Conservation (phyloP, 495 filamentous ascomycete genomes). For the Annulohypoxylon nitens region DNA sequence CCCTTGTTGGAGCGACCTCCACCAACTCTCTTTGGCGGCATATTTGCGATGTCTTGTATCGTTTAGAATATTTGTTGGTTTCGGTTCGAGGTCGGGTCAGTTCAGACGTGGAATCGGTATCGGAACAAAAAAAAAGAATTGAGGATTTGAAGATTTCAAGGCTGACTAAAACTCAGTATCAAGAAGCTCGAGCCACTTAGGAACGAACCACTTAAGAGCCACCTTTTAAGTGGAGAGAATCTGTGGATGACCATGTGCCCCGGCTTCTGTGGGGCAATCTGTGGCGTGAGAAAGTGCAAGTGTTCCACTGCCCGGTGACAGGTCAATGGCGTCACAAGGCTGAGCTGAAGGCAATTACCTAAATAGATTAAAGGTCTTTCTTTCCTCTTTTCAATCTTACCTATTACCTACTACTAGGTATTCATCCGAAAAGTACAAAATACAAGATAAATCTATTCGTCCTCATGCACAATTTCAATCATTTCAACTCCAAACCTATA, state of each 20-base stretch:
- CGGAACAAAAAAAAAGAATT: constrained; percentile 33
- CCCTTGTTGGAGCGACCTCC: constrained; percentile 54
- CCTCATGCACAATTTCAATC: constrained; percentile 21
- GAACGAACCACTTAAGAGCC: no score
- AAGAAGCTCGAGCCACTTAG: background rate
- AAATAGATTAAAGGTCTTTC: background rate
- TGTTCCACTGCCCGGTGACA: constrained; percentile 7
- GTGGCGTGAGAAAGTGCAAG: constrained; percentile 19
- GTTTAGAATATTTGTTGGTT: background rate
- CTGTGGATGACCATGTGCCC: background rate
- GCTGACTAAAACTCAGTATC: constrained; percentile 3
- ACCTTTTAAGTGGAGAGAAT: background rate
- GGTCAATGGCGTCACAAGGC: constrained; percentile 36
- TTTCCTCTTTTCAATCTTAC: no score
- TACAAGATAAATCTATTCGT: background rate
- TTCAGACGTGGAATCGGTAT: background rate
- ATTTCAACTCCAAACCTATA: background rate
- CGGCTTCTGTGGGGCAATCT: background rate
- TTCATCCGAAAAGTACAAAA: background rate
- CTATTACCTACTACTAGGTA: no score
- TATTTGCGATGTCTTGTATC: constrained; percentile 30
- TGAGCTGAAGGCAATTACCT: constrained; percentile 18
- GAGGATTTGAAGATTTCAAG: background rate
- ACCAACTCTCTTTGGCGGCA: constrained; percentile 58
- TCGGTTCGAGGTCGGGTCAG: background rate